Percentiles rank a stretch among this genome's conserved stretches.
Conservation (phyloP, 352 stramenopile genomes). For the Globisporangium mamillatum region DNA sequence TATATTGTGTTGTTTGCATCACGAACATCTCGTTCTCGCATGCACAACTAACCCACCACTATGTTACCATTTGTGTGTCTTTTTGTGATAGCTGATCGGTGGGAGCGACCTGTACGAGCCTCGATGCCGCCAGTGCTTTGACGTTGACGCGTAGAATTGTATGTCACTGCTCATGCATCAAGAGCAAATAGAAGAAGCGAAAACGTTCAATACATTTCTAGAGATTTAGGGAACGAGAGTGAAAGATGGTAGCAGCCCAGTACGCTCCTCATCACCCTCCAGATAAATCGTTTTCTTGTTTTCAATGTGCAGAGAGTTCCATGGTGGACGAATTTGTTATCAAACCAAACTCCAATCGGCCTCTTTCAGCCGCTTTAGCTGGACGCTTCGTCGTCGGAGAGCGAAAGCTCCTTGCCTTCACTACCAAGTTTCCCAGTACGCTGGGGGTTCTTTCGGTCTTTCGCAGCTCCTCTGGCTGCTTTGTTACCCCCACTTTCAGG, state of each 20-base stretch:
- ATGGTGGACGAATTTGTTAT: neutral
- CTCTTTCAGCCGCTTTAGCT: neutral
- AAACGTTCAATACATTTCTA: neutral
- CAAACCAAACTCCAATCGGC: neutral
- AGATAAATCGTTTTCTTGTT: neutral
- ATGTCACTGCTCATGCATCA: neutral
- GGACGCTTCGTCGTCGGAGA: slow-evolving; percentile 13
- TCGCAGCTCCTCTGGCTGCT: neutral
- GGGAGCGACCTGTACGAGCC: slow-evolving; percentile 78
- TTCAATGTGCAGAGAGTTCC: neutral
- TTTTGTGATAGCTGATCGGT: slow-evolving; percentile 55
- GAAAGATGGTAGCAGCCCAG: neutral
- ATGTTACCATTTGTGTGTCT: neutral
- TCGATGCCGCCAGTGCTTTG: slow-evolving; percentile 76
- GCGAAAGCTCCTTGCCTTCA: slow-evolving; percentile 3
- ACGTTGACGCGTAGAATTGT: slow-evolving; percentile 13
- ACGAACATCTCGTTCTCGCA: neutral
- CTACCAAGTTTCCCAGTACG: neutral
- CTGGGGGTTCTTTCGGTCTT: neutral
- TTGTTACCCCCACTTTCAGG: neutral
- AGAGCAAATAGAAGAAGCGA: neutral
- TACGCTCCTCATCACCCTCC: neutral
- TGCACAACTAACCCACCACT: neutral
- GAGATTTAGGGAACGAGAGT: neutral
- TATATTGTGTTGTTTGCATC: slow-evolving; percentile 14